Evolutionary conservation across 2,329 filamentous ascomycete genomes (phyloP), one percentile per base, ranked within the genome.

Genomic region (Madurella fahalii): DNA sequence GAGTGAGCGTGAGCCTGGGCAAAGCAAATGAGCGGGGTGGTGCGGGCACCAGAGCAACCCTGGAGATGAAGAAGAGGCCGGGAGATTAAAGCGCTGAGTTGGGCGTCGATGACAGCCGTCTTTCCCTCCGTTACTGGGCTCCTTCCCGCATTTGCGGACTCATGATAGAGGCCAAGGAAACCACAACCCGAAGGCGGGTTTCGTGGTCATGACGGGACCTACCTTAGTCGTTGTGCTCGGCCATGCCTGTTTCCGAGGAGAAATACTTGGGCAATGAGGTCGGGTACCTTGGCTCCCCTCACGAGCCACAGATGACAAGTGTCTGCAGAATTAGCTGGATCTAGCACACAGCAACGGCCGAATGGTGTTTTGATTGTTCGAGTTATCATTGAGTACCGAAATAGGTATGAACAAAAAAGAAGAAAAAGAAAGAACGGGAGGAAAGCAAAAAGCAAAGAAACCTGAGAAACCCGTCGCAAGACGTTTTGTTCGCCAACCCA

Each of bases 401-500:
- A 34, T 47, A 39, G 42, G 16, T 15, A 18, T 40, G 31, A 50
- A 25, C 31, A 43, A 12, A 20, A 47, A 32, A 50, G 59, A 63
- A 63, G 61, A 63, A n/a, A n/a, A n/a, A n/a, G n/a, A n/a, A n/a
- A n/a, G n/a, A n/a, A n/a, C n/a, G n/a, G n/a, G n/a, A n/a, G n/a
- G n/a, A n/a, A n/a, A n/a, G n/a, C n/a, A n/a, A n/a, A n/a, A n/a
- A n/a, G n/a, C n/a, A n/a, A n/a, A n/a, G n/a, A n/a, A n/a, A n/a
- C n/a, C 25, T 45, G 57, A 58, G 64, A 67, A 56, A 61, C 59
- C 49, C 47, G 56, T 55, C 60, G 64, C 62, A 58, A 59, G 53
- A 59, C 64, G 67, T 68, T 74, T 71, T 71, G 59, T 72, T 75
- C 76, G 76, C 77, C 75, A 54, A 54, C 67, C 67, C 68, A 67